Conservation (phyloP, 495 filamentous ascomycete species). For the Aspergillus conjunctus region DNA sequence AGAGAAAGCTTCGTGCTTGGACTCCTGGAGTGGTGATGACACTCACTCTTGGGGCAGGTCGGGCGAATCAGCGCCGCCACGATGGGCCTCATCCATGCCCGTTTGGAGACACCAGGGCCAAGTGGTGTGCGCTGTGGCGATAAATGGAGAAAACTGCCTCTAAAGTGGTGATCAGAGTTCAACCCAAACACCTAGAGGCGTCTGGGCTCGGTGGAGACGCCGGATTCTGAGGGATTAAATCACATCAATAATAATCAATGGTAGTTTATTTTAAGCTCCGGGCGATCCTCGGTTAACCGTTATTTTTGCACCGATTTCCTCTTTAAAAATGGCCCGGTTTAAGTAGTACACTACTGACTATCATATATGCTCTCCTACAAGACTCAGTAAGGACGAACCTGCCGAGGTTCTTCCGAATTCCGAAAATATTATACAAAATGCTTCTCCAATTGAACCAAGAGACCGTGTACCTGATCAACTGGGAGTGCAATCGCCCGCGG, state of each 20-base stretch:
- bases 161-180: neutral
- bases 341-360: too few relatives aligned
- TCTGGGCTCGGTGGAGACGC: neutral
- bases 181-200: neutral
- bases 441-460: conserved; percentile 46
- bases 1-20: conserved; percentile 13
- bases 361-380: too few relatives aligned
- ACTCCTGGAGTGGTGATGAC: conserved; percentile 1
- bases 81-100: conserved; percentile 8
- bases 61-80: conserved; percentile 9
- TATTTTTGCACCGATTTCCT: neutral
- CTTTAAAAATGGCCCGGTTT: too few relatives aligned
- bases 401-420: too few relatives aligned
- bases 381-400: neutral
- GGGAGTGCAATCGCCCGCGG: conserved; percentile 42
- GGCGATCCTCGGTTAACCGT: conserved; percentile 7
- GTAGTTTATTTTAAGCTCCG: conserved; percentile 8
- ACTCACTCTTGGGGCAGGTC: conserved; percentile 16
- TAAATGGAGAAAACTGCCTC: neutral
- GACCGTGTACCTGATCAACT: conserved; percentile 41
- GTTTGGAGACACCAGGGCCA: neutral
- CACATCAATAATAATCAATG: neutral
- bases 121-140: neutral
- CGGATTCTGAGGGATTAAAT: neutral
- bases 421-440: conserved; percentile 34